Percentiles rank a stretch among this genome's conserved stretches.
Evolutionary conservation across 495 filamentous ascomycete genomes (phyloP).

Genomic region (Penicillium malachiteum): DNA sequence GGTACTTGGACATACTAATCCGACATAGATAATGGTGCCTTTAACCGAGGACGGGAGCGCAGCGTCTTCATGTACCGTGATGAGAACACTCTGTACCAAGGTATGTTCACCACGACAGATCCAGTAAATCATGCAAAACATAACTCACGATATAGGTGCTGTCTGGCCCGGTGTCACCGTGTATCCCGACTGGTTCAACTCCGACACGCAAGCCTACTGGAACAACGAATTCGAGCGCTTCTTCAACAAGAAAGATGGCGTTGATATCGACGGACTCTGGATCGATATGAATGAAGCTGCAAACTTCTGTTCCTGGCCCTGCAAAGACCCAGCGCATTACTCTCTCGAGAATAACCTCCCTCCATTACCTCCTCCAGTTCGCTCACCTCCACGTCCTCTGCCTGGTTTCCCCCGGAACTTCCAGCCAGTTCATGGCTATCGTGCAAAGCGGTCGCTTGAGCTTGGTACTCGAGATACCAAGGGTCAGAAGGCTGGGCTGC

Average conservation of each 20-base stretch:
- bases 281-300: constrained; percentile 83
- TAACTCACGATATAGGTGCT: constrained; percentile 42
- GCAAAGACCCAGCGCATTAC: constrained; percentile 56
- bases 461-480: constrained; percentile 13
- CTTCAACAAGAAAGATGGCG: constrained; percentile 62
- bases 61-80: constrained; percentile 63
- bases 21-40: constrained; percentile 57
- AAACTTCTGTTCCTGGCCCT: constrained; percentile 74
- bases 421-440: constrained; percentile 50
- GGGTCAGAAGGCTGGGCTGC: constrained; percentile 50
- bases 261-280: constrained; percentile 86
- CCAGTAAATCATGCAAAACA: background rate
- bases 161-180: constrained; percentile 84
- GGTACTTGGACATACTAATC: background rate
- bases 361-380: constrained; percentile 63
- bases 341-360: constrained; percentile 58
- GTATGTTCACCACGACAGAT: constrained; percentile 21
- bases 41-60: constrained; percentile 58
- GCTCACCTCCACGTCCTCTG: constrained; percentile 57
- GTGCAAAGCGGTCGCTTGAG: constrained; percentile 7
- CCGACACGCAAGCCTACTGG: constrained; percentile 68
- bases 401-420: constrained; percentile 72
- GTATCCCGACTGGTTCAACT: constrained; percentile 83
- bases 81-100: constrained; percentile 69
- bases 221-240: constrained; percentile 67